Conservation (phyloP, 805 yeast genomes). For the Metschnikowia kunwiensis region DNA sequence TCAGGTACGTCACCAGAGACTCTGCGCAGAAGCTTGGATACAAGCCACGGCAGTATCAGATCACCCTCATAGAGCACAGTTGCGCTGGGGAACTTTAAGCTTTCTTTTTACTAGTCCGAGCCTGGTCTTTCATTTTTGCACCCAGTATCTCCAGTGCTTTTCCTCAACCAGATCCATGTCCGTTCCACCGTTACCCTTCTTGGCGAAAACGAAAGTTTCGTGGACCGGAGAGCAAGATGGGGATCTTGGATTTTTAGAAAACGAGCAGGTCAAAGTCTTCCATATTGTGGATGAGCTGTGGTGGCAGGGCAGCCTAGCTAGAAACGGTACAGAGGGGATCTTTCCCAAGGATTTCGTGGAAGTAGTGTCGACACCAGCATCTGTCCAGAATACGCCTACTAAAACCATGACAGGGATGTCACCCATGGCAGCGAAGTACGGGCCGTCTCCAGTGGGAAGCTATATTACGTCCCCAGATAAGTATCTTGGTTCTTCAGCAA, state of each 20-base stretch:
- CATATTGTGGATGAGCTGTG: constrained; percentile 81
- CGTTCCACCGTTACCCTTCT: constrained; percentile 57
- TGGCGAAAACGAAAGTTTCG: constrained; percentile 78
- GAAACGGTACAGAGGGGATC: constrained; percentile 79
- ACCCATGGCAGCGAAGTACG: constrained; percentile 4
- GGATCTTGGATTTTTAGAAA: constrained; percentile 91
- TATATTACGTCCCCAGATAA: not conserved
- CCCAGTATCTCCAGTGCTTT: not conserved
- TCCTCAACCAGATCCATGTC: constrained; percentile 17
- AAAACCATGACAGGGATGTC: constrained; percentile 4
- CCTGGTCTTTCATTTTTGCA: not conserved
- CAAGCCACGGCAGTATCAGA: constrained; percentile 3
- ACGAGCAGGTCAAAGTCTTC: constrained; percentile 84
- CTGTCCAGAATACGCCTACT: constrained; percentile 14
- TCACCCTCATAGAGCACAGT: not conserved
- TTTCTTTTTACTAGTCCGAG: too few species aligned
- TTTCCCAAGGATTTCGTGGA: constrained; percentile 88
- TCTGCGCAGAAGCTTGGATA: constrained; percentile 6
- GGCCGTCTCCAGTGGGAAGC: constrained; percentile 3
- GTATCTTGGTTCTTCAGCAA: not conserved
- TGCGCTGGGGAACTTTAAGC: not conserved
- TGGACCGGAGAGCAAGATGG: constrained; percentile 92
- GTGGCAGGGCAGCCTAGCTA: constrained; percentile 81
- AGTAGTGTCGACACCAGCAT: constrained; percentile 30
- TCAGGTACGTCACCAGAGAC: constrained; percentile 5